phyloP scores from a whole-genome alignment of 164 flowering plant species.

The Brasenia schreberi region DNA sequence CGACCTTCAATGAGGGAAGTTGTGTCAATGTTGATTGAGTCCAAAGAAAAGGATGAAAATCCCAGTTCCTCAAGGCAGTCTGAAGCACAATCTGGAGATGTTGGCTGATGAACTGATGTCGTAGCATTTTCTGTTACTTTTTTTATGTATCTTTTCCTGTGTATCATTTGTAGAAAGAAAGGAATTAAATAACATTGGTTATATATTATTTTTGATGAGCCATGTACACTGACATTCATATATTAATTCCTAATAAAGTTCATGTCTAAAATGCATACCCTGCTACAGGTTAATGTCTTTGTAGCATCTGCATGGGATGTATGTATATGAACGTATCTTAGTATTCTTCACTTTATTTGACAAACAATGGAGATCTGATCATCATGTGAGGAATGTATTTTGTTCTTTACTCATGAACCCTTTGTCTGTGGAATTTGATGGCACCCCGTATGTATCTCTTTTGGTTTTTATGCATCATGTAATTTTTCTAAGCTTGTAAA shows the following conservation, averaged over 20 bases:
- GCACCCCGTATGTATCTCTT: too few relatives aligned
- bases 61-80: slow-evolving; percentile 4
- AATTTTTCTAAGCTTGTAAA: too few relatives aligned
- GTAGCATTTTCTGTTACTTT: not conserved
- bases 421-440: too few relatives aligned
- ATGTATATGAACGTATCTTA: not conserved
- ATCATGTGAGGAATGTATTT: too few relatives aligned
- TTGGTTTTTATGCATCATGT: too few relatives aligned
- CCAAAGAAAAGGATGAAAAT: slow-evolving; percentile 29
- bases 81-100: not conserved
- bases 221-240: not conserved
- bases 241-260: too few relatives aligned
- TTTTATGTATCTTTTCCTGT: not conserved
- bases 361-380: too few relatives aligned
- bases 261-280: too few relatives aligned
- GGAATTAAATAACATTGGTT: not conserved
- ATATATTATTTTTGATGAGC: not conserved
- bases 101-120: not conserved
- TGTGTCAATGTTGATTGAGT: slow-evolving; percentile 69
- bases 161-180: not conserved
- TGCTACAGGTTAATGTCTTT: too few relatives aligned
- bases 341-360: too few relatives aligned
- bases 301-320: too few relatives aligned
- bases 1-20: slow-evolving; percentile 96
- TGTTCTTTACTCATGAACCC: too few relatives aligned